These are phyloP conservation scores for Trichosporon ovoides DNA, from an alignment of 1,284 basidiomycete genomes.

Conservation along the genomic window DNA sequence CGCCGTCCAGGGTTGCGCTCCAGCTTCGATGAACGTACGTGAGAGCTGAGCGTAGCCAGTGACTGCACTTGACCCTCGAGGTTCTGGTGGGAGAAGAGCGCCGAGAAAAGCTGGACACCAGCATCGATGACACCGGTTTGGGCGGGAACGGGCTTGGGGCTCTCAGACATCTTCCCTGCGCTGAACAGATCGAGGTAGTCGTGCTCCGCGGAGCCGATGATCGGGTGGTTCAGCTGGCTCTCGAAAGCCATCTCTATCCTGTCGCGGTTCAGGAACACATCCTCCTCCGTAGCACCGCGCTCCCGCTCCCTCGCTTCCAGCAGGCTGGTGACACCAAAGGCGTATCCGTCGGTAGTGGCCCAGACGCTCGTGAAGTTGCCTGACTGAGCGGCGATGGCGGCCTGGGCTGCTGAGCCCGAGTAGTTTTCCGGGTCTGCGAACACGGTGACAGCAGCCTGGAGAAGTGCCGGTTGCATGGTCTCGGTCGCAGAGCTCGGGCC, in stretches of 20 bases:
- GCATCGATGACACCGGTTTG: slow-evolving; percentile 82
- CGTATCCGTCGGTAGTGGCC: slow-evolving; percentile 82
- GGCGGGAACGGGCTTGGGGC: slow-evolving; percentile 60
- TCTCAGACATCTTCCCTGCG: slow-evolving; percentile 15
- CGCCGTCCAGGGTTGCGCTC: slow-evolving; percentile 84
- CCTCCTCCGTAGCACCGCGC: slow-evolving; percentile 44
- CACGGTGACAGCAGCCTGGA: slow-evolving; percentile 74
- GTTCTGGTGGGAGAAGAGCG: slow-evolving; percentile 74
- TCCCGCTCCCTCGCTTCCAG: slow-evolving; percentile 44
- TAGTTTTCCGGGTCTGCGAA: slow-evolving; percentile 72
- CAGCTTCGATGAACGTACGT: slow-evolving; percentile 69
- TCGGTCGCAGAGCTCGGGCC: slow-evolving; percentile 76
- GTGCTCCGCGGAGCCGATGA: slow-evolving; percentile 79
- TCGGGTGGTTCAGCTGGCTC: slow-evolving; percentile 67
- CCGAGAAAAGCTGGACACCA: slow-evolving; percentile 77
- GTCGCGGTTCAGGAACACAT: slow-evolving; percentile 68
- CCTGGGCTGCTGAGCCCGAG: slow-evolving; percentile 77
- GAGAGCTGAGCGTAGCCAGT: slow-evolving; percentile 59
- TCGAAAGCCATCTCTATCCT: slow-evolving; percentile 70
- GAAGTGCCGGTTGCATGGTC: slow-evolving; percentile 67
- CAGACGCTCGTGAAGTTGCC: slow-evolving; percentile 82
- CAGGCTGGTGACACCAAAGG: slow-evolving; percentile 80
- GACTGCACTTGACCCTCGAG: slow-evolving; percentile 61
- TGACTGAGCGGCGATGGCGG: slow-evolving; percentile 81
- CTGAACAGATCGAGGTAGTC: slow-evolving; percentile 71